A percentile compares a stretch with the other conserved stretches of the same genome.
phyloP scores from a whole-genome alignment of 176 grass and related monocot genomes.

The Poa annua region DNA sequence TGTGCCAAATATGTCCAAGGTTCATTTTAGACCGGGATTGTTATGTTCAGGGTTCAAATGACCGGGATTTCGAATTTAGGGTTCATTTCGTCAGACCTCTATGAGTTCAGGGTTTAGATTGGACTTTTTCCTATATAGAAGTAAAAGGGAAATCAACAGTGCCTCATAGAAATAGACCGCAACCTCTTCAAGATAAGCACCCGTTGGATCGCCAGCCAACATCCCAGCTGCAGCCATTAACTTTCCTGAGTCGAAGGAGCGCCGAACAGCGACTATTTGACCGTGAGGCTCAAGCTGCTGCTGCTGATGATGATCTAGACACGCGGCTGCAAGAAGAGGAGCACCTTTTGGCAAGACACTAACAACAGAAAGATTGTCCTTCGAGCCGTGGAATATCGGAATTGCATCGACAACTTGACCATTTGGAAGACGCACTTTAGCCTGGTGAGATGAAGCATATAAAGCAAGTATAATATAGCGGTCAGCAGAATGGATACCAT shows the following conservation, averaged over 20 bases:
- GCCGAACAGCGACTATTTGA: background rate
- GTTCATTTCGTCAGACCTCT: too few relatives aligned
- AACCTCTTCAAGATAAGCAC: background rate
- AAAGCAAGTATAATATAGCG: background rate
- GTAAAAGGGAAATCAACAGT: background rate
- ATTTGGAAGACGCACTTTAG: background rate
- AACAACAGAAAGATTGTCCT: background rate
- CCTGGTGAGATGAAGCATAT: background rate
- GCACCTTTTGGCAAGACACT: background rate
- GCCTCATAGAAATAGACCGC: background rate
- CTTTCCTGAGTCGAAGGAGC: slow-evolving; percentile 8
- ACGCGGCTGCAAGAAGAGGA: background rate
- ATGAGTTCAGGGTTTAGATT: too few relatives aligned
- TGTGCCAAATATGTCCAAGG: too few relatives aligned
- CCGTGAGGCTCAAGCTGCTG: background rate
- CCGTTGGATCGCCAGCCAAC: background rate
- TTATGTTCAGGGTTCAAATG: too few relatives aligned
- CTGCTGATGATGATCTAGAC: background rate
- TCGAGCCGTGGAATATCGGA: background rate
- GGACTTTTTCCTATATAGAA: background rate
- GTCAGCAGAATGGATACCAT: background rate
- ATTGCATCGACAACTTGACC: background rate
- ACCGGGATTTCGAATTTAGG: too few relatives aligned
- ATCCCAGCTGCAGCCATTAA: background rate
- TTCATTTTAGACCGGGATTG: too few relatives aligned